A percentile compares a stretch with the other conserved stretches of the same genome.
Evolutionary conservation across 2,329 filamentous ascomycete genomes (phyloP).

Genomic region (Apiospora koreana): DNA sequence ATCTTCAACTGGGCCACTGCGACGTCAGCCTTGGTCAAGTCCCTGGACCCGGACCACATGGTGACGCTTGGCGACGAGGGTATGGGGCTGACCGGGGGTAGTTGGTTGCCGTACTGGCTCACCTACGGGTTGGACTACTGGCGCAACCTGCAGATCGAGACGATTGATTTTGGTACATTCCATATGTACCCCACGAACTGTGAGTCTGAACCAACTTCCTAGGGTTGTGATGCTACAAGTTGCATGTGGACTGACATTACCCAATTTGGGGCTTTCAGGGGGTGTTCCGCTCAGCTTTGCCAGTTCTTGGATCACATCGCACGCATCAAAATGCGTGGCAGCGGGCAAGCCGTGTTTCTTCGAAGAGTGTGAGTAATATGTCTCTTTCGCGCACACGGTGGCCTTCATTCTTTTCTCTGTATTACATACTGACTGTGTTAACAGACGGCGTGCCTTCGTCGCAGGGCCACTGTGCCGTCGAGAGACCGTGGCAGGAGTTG

Average conservation of each 20-base stretch:
- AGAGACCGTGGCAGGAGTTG: constrained; percentile 30
- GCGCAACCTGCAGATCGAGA: constrained; percentile 49
- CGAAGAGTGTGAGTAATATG: constrained; percentile 38
- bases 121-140: constrained; percentile 49
- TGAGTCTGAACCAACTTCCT: not conserved
- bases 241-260: not conserved
- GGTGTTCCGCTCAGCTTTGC: constrained; percentile 30
- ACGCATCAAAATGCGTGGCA: constrained; percentile 38
- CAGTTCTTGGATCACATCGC: constrained; percentile 36
- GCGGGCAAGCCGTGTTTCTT: constrained; percentile 41
- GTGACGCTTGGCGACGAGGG: constrained; percentile 63
- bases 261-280: not conserved
- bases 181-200: constrained; percentile 42
- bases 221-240: not conserved
- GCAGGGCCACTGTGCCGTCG: constrained; percentile 27
- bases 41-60: constrained; percentile 61
- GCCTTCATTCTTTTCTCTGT: no score
- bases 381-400: not conserved
- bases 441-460: not conserved
- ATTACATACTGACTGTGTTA: not conserved
- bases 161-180: constrained; percentile 52
- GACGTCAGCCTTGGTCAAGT: constrained; percentile 64
- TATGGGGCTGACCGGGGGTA: constrained; percentile 45
- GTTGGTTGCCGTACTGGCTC: constrained; percentile 52
- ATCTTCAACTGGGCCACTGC: constrained; percentile 59